phyloP scores from a whole-genome alignment of 768 basidiomycete species.

The Hortiboletus flavorubellus region DNA sequence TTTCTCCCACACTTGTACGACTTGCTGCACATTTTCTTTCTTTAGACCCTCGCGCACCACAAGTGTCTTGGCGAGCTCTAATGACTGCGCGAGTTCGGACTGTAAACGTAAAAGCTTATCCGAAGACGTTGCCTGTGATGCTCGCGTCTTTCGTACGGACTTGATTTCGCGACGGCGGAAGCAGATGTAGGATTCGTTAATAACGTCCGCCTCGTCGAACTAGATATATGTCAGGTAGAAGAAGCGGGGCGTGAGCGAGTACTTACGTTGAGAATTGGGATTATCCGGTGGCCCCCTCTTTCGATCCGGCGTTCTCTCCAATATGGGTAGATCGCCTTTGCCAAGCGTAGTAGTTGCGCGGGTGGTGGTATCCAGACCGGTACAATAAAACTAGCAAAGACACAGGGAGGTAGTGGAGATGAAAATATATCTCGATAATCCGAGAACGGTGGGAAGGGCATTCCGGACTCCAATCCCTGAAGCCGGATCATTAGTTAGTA shows the following conservation, averaged over 20 bases:
- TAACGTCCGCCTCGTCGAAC: constrained; percentile 88
- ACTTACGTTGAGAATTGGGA: constrained; percentile 84
- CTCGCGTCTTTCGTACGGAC: constrained; percentile 89
- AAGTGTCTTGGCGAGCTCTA: constrained; percentile 69
- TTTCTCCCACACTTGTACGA: constrained; percentile 72
- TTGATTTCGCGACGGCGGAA: constrained; percentile 96
- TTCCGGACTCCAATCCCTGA: constrained; percentile 64
- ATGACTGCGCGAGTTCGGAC: constrained; percentile 64
- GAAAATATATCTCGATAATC: constrained; percentile 72
- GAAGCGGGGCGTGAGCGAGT: not conserved
- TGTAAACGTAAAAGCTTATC: constrained; percentile 86
- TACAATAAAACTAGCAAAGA: constrained; percentile 65
- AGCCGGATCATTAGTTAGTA: not conserved
- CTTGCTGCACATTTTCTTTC: constrained; percentile 55
- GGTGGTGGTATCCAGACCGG: constrained; percentile 71
- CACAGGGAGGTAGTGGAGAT: constrained; percentile 50
- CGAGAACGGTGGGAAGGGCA: constrained; percentile 67
- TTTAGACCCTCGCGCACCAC: constrained; percentile 75
- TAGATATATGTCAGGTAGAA: constrained; percentile 25
- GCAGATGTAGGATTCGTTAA: constrained; percentile 93
- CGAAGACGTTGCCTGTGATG: constrained; percentile 83
- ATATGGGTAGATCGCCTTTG: constrained; percentile 76
- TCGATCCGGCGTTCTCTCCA: constrained; percentile 86
- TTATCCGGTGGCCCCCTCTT: constrained; percentile 79
- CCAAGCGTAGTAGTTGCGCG: constrained; percentile 59